Base-by-base conservation (phyloP, 352 stramenopile species). In the Ophiocytium majus region DNA sequence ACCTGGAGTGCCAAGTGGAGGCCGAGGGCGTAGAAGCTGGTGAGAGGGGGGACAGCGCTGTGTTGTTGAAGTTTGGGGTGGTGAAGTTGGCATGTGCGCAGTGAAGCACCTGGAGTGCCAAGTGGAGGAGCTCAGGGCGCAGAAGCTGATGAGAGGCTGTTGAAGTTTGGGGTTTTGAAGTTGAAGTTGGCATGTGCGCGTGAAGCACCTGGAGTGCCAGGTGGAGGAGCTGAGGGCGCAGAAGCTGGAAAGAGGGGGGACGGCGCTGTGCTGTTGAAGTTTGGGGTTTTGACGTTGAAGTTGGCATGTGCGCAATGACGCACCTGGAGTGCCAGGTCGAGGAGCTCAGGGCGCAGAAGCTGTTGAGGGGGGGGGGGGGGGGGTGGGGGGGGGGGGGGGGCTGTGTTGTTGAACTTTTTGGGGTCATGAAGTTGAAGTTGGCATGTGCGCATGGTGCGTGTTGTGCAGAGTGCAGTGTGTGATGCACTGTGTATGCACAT, bases 171-270 rank as follows among this genome's bases (percentile, higher is more conserved):
- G n/a, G n/a, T n/a, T 57, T 14, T 57, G 43, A 14, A 14, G 43
- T 57, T 57, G 43, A 14, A 57, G 43, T 14, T 57, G 43, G 43
- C 5, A 5, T 5, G 43, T 14, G 43, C 43, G 43, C 5, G 5
- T 57, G 5, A 14, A 5, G 43, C 43, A 57, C 43, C 43, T 57
- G 43, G 43, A 57, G 43, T 57, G 43, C 43, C 43, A 78, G 35
- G 66, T 78, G 32, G 66, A 78, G 35, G 66, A 78, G 35, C 66
- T 78, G 32, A 14, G 66, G 35, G 66, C 66, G 14, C 5, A 43
- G 14, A 57, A 57, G 43, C 43, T 57, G 43, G 43, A 14, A 57
- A 57, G 43, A 57, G 5, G 43, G 43, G 14, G 43, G 43, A 5
- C 14, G 5, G 5, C 43, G 43, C 43, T 57, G 5, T 57, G n/a